Conservation (phyloP, 805 yeast genomes). For the Yarrowia bubula region DNA sequence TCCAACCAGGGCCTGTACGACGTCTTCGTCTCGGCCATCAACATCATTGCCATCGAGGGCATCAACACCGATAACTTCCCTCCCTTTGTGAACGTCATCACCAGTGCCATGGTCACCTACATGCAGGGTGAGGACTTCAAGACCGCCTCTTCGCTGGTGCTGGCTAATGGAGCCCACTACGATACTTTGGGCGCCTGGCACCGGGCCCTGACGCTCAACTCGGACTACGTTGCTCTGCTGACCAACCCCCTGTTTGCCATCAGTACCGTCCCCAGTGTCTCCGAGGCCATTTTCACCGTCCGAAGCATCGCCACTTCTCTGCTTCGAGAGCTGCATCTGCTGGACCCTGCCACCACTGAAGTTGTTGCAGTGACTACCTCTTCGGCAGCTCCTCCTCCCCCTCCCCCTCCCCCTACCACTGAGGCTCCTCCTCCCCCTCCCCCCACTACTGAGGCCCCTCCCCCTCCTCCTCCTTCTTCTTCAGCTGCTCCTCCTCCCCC, state of each 20-base stretch:
- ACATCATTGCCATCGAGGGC: neutral
- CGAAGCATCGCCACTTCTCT: neutral
- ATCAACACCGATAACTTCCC: neutral
- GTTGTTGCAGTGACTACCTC: neutral
- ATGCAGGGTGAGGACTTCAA: neutral
- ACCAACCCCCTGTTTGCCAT: neutral
- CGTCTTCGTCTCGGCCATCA: neutral
- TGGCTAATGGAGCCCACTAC: neutral
- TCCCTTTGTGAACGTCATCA: neutral
- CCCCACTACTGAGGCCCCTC: neutral
- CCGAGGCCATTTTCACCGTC: neutral
- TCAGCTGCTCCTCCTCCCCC: neutral
- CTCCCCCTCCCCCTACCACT: too few species aligned
- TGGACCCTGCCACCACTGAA: neutral
- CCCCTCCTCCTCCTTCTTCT: neutral
- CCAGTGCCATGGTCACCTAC: neutral
- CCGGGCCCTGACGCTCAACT: neutral
- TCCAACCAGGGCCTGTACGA: neutral
- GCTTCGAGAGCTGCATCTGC: neutral
- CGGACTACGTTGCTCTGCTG: neutral
- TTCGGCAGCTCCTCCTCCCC: neutral
- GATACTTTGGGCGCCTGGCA: neutral
- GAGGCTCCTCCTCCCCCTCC: too few species aligned
- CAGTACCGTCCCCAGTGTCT: neutral
- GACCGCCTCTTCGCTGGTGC: neutral